phyloP scores from a whole-genome alignment of 306 rosid species.

The Potentilla sterilis region DNA sequence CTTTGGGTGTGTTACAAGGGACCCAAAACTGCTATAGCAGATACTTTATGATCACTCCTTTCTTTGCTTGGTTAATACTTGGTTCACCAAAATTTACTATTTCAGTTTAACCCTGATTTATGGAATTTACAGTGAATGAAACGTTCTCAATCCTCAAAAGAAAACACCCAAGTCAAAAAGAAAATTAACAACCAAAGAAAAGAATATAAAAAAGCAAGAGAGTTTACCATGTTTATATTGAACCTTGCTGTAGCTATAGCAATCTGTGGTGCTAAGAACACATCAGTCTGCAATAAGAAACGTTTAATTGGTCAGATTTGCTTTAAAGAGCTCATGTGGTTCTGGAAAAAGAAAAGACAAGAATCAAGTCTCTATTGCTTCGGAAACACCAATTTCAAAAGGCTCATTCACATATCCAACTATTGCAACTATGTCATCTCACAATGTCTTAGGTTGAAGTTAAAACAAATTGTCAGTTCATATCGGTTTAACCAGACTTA shows the following conservation, averaged over 20 bases:
- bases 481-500: background rate
- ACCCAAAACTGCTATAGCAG: background rate
- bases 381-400: background rate
- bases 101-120: background rate
- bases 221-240: conserved; percentile 35
- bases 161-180: background rate
- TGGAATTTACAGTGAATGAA: background rate
- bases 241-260: conserved; percentile 19
- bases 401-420: background rate
- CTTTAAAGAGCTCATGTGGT: background rate
- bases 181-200: background rate
- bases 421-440: background rate
- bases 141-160: background rate
- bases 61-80: background rate
- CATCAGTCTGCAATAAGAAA: conserved; percentile 35
- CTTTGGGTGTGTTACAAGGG: background rate
- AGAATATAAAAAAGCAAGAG: conserved; percentile 5
- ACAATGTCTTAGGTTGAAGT: background rate
- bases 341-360: background rate
- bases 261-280: conserved; percentile 49
- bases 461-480: background rate
- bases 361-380: background rate
- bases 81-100: background rate
- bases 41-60: background rate
- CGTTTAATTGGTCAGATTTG: conserved; percentile 9